Conservation (phyloP, 2,329 filamentous ascomycete genomes). For the Pseudomassariella vexata region DNA sequence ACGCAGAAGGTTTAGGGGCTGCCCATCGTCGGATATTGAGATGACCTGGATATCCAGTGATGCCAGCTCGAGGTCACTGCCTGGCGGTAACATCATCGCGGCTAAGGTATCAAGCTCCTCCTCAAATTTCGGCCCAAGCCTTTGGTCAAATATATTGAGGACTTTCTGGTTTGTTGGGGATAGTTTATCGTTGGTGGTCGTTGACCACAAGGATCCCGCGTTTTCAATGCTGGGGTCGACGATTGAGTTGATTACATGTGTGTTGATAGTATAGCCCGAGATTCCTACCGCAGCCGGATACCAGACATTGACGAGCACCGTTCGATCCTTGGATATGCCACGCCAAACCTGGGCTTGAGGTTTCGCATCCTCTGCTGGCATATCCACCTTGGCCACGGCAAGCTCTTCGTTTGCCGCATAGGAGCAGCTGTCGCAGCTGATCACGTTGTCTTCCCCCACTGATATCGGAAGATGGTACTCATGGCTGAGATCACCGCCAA, state of each 20-base stretch:
- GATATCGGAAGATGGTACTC: conserved; percentile 83
- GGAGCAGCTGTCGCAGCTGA: conserved; percentile 67
- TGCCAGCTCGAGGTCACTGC: conserved; percentile 7
- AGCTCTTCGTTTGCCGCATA: conserved; percentile 86
- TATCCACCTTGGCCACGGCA: conserved; percentile 34
- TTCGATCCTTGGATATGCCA: conserved; percentile 62
- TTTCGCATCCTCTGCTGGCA: not conserved
- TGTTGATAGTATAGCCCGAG: conserved; percentile 34
- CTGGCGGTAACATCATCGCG: conserved; percentile 10
- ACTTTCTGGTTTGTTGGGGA: conserved; percentile 11
- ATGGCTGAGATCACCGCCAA: conserved; percentile 89
- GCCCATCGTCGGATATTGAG: conserved; percentile 15
- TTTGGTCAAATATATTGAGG: conserved; percentile 26
- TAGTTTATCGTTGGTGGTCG: conserved; percentile 30
- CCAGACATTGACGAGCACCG: conserved; percentile 64
- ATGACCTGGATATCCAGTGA: conserved; percentile 13
- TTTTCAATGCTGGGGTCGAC: conserved; percentile 66
- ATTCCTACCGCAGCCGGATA: conserved; percentile 36
- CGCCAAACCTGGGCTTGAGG: conserved; percentile 42
- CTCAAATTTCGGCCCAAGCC: conserved; percentile 16
- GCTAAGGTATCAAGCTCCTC: not conserved
- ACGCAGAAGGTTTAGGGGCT: conserved; percentile 57
- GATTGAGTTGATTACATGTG: conserved; percentile 58
- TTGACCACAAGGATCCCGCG: conserved; percentile 45
- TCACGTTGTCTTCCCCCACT: conserved; percentile 80